Conservation (phyloP, 257 asterid species). For the Nicotiana obtusifolia region DNA sequence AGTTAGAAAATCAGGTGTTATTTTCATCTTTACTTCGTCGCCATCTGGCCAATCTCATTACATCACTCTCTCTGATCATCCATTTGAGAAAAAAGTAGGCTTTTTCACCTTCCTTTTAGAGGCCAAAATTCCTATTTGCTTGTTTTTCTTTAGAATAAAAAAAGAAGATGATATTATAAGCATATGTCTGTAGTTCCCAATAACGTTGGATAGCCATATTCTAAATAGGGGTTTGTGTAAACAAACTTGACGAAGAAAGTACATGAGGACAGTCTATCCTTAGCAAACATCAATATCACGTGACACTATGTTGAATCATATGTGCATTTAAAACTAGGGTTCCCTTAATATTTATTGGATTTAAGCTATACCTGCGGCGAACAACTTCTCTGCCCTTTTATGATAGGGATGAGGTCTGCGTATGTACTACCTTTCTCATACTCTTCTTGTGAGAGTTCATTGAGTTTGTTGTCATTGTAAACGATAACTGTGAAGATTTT, state of each 20-base stretch:
- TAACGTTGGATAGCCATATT: neutral
- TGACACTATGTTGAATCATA: slow-evolving; percentile 19
- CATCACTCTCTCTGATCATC: neutral
- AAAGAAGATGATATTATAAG: neutral
- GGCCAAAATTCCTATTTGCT: neutral
- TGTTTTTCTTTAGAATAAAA: neutral
- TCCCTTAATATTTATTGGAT: slow-evolving; percentile 12
- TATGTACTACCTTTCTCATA: too few relatives aligned
- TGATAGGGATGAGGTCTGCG: too few relatives aligned
- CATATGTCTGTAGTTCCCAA: too few relatives aligned
- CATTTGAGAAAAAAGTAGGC: neutral
- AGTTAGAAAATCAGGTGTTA: slow-evolving; percentile 27
- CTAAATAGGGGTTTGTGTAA: neutral
- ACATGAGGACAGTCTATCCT: neutral
- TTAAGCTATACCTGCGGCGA: too few relatives aligned
- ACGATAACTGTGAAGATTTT: neutral
- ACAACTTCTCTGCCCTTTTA: fast-evolving
- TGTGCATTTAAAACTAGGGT: slow-evolving; percentile 45
- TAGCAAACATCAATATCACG: slow-evolving; percentile 39
- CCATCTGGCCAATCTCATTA: neutral
- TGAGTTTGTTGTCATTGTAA: too few relatives aligned
- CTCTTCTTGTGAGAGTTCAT: fast-evolving
- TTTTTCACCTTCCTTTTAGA: neutral
- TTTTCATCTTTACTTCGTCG: slow-evolving; percentile 11
- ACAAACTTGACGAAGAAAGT: neutral